Percentiles rank a stretch among this genome's conserved stretches.
These are phyloP conservation scores for Erucastrum elatum DNA, from an alignment of 345 rosid genomes.

Conservation along the genomic window DNA sequence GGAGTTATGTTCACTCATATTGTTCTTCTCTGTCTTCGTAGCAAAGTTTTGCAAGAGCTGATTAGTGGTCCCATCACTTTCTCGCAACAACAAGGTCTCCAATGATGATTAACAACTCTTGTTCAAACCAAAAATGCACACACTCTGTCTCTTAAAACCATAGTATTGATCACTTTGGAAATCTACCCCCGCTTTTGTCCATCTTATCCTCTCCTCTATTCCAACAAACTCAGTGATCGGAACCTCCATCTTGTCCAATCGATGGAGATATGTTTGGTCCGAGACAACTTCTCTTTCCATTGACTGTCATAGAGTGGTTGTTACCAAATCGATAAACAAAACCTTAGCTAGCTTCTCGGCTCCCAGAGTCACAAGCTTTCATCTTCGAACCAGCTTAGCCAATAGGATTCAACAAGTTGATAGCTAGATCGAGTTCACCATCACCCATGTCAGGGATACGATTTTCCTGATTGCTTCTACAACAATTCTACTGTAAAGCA, in stretches of 20 bases:
- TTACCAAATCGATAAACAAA: conserved; percentile 23
- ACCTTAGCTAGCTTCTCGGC: conserved; percentile 17
- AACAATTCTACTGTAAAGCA: conserved; percentile 20
- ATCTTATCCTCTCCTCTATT: conserved; percentile 25
- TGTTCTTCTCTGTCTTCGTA: background rate
- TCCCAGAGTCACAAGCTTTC: conserved; percentile 23
- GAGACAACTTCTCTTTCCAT: conserved; percentile 32
- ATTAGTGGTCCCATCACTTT: background rate
- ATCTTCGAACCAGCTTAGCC: conserved; percentile 21
- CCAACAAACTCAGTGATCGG: background rate
- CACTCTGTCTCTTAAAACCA: background rate
- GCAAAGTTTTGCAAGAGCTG: background rate
- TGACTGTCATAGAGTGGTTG: background rate
- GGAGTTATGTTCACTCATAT: background rate
- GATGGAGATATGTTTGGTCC: conserved; percentile 33
- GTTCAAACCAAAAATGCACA: background rate
- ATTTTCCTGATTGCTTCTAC: conserved; percentile 25
- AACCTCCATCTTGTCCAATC: conserved; percentile 31
- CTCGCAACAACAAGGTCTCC: background rate
- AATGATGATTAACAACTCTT: too few relatives aligned
- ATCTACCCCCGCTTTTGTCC: conserved; percentile 25
- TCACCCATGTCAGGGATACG: conserved; percentile 19
- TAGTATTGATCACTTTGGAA: background rate
- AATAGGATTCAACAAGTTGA: conserved; percentile 18
- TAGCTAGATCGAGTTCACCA: conserved; percentile 23